These are phyloP conservation scores for Sutorius eximius DNA, from an alignment of 1,284 basidiomycete genomes.

Conservation along the genomic window DNA sequence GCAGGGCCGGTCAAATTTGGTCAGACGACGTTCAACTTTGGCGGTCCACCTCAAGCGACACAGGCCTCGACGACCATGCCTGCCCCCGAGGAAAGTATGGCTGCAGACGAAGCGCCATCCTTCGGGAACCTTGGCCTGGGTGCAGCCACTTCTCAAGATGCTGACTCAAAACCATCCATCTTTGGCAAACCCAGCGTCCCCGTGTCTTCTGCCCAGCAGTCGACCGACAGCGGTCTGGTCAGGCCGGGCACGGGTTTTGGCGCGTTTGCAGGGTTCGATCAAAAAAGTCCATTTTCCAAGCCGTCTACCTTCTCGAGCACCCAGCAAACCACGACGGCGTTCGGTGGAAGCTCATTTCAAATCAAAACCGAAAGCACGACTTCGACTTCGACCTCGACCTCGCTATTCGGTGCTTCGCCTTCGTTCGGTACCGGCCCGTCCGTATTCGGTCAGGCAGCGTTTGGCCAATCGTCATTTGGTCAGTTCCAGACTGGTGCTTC, in stretches of 20 bases:
- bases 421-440: slow-evolving; percentile 30
- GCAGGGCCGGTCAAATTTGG: slow-evolving; percentile 37
- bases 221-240: slow-evolving; percentile 23
- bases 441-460: slow-evolving; percentile 27
- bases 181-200: slow-evolving; percentile 33
- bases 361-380: slow-evolving; percentile 7
- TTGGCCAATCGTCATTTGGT: slow-evolving; percentile 40
- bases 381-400: background rate
- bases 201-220: slow-evolving; percentile 11
- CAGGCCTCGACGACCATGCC: slow-evolving; percentile 14
- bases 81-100: slow-evolving; percentile 40
- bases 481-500: slow-evolving; percentile 32
- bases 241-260: slow-evolving; percentile 45
- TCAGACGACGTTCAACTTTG: slow-evolving; percentile 30
- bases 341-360: slow-evolving; percentile 16
- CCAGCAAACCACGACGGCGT: slow-evolving; percentile 10
- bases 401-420: slow-evolving; percentile 4
- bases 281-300: slow-evolving; percentile 29
- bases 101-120: slow-evolving; percentile 34
- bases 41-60: slow-evolving; percentile 12
- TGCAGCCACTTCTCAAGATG: slow-evolving; percentile 21
- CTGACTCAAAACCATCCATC: slow-evolving; percentile 34
- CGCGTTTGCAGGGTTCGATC: slow-evolving; percentile 35
- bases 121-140: slow-evolving; percentile 42
- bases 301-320: slow-evolving; percentile 14